A percentile compares a stretch with the other conserved stretches of the same genome.
Conservation (phyloP, 2,329 filamentous ascomycete species). For the Myriangium duriaei region DNA sequence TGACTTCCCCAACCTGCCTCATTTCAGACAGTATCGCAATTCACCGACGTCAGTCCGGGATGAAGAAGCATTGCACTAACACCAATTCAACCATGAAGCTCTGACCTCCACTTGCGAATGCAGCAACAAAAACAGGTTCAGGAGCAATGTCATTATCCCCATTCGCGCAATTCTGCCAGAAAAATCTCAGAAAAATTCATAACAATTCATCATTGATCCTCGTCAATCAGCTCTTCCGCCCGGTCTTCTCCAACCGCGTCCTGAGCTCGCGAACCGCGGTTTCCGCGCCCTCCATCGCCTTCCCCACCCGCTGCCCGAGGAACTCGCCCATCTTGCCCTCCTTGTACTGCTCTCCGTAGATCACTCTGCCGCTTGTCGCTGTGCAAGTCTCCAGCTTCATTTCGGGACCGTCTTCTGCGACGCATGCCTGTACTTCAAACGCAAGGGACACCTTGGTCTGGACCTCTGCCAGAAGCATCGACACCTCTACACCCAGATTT, state of each 20-base stretch:
- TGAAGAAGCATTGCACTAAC: too few relatives aligned
- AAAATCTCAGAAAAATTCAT: neutral
- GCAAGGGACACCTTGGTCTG: constrained; percentile 56
- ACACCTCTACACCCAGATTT: constrained; percentile 48
- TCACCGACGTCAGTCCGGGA: too few relatives aligned
- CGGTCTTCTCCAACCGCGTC: constrained; percentile 31
- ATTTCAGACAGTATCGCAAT: too few relatives aligned
- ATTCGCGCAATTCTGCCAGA: too few relatives aligned
- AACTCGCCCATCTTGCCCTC: constrained; percentile 64
- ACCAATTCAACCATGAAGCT: too few relatives aligned
- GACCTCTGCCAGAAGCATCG: constrained; percentile 50
- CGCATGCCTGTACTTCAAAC: constrained; percentile 40
- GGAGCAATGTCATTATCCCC: too few relatives aligned
- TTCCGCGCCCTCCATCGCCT: constrained; percentile 29
- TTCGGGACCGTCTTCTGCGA: constrained; percentile 39
- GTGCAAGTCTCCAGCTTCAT: constrained; percentile 38
- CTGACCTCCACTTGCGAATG: too few relatives aligned
- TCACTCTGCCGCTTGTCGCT: constrained; percentile 41
- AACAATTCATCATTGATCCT: neutral
- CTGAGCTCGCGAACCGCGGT: constrained; percentile 32
- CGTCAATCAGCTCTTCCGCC: constrained; percentile 26
- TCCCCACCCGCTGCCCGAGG: constrained; percentile 41
- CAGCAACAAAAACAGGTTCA: too few relatives aligned
- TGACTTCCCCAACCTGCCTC: too few relatives aligned
- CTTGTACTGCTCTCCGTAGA: constrained; percentile 71